Evolutionary conservation across 140 eudicot genomes (phyloP).

Genomic region (Cichorium intybus): DNA sequence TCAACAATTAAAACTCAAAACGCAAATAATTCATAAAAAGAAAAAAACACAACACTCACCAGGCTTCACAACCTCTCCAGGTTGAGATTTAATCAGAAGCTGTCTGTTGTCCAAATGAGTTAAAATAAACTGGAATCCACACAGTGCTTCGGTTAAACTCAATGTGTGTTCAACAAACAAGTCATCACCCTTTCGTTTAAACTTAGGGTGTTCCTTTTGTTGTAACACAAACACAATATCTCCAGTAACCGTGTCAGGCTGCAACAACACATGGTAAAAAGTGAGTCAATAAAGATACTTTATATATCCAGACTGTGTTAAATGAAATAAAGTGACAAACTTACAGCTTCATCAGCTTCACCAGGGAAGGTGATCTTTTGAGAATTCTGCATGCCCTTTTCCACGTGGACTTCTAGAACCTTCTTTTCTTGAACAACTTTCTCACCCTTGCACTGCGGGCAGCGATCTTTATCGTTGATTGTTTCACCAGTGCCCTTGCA

Average conservation of each 20-base stretch:
- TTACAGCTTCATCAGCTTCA: slow-evolving; percentile 95
- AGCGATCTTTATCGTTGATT: slow-evolving; percentile 72
- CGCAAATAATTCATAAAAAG: neutral
- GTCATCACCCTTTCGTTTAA: slow-evolving; percentile 77
- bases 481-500: slow-evolving; percentile 95
- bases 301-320: neutral
- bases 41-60: slow-evolving; percentile 35
- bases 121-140: slow-evolving; percentile 65
- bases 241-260: slow-evolving; percentile 80
- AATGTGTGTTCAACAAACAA: slow-evolving; percentile 64
- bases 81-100: slow-evolving; percentile 72
- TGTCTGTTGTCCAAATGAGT: slow-evolving; percentile 68
- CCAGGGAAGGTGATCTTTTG: slow-evolving; percentile 86
- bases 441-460: slow-evolving; percentile 84
- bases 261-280: slow-evolving; percentile 13
- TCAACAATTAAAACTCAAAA: neutral
- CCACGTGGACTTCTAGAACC: slow-evolving; percentile 80
- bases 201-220: slow-evolving; percentile 76
- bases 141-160: slow-evolving; percentile 59
- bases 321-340: slow-evolving; percentile 1
- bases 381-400: slow-evolving; percentile 91
- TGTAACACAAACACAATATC: slow-evolving; percentile 75
- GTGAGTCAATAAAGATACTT: slow-evolving; percentile 1
- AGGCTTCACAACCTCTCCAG: slow-evolving; percentile 83
- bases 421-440: slow-evolving; percentile 87